Base-by-base conservation (phyloP, 805 yeast genomes). In the Maudiozyma serrabonitensis region DNA sequence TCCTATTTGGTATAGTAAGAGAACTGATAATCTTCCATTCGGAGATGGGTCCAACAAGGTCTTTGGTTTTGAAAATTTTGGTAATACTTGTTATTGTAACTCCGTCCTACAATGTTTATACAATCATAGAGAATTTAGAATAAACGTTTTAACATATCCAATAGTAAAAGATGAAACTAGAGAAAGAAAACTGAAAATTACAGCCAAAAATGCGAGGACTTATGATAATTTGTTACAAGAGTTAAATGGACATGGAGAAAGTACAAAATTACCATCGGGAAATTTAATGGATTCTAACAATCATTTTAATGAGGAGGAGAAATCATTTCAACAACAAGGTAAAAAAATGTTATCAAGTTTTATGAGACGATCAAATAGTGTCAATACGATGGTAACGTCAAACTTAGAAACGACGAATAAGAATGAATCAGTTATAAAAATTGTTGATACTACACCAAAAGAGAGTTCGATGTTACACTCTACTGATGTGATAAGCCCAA, bases 51-150 rank as follows among this genome's bases (percentile, higher is more conserved):
- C 81, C 7, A 71, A 77, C 51, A 85, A 84, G 61, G 75, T 85
- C 13, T 85, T 78, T 62, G 95, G 95, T 1, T 78, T 84, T 76
- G 93, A 85, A 62, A 85, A 85, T 61, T 84, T 84, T 58, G 95
- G 95, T 1, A 82, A 89, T 62, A 89, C 96, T 0, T 93, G 98
- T 68, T 91, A 91, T 69, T 87, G 95, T 67, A 91, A 93, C 59
- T 87, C 96, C 8, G 87, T 93, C 25, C 69, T 91, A 18, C 98
- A 93, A 63, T 87, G 95, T 56, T 74, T 91, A 12, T 91, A 78
- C 69, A 83, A 85, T 67, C 75, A 90, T 3, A 74, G 75, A 34
- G 76, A 75, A 25, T 88, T 91, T 60, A 75, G 96, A 45, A 68
- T 71, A 13, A 74, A 72, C 45, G 63, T 85, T 1, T 64, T 80